Conservation (phyloP, 345 rosid genomes). For the Rhizophora mangle region DNA sequence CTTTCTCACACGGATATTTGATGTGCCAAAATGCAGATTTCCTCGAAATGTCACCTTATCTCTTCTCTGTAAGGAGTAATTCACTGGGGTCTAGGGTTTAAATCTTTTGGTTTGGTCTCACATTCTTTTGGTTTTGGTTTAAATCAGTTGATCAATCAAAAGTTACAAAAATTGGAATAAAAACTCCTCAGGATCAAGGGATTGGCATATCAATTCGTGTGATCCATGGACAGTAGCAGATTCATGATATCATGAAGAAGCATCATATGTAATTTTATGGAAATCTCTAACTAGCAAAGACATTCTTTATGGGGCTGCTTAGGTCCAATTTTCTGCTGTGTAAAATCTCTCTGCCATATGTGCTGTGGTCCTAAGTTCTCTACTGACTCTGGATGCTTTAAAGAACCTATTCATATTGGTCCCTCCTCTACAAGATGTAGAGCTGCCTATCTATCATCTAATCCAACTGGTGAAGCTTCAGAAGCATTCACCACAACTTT, state of each 20-base stretch:
- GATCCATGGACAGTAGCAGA: no score
- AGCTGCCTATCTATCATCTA: constrained; percentile 22
- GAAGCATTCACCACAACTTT: constrained; percentile 31
- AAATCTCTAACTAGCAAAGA: not conserved
- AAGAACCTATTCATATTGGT: constrained; percentile 49
- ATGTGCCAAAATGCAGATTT: no score
- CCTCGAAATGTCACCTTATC: no score
- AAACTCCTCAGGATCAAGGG: no score
- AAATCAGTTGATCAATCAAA: no score
- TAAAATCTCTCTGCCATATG: constrained; percentile 38
- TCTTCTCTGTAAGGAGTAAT: no score
- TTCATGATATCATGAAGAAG: not conserved
- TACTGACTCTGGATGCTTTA: constrained; percentile 47
- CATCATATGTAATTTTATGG: not conserved
- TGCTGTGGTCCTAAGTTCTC: constrained; percentile 22
- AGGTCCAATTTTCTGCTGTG: constrained; percentile 8
- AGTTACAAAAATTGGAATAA: no score
- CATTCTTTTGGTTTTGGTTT: no score
- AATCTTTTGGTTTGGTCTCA: no score
- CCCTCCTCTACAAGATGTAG: constrained; percentile 41
- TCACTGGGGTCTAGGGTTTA: no score
- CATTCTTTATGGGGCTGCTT: not conserved
- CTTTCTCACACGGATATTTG: no score
- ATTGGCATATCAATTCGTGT: no score
- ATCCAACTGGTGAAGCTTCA: constrained; percentile 15